Conservation (phyloP, 768 basidiomycete genomes). For the Trametes cingulata region DNA sequence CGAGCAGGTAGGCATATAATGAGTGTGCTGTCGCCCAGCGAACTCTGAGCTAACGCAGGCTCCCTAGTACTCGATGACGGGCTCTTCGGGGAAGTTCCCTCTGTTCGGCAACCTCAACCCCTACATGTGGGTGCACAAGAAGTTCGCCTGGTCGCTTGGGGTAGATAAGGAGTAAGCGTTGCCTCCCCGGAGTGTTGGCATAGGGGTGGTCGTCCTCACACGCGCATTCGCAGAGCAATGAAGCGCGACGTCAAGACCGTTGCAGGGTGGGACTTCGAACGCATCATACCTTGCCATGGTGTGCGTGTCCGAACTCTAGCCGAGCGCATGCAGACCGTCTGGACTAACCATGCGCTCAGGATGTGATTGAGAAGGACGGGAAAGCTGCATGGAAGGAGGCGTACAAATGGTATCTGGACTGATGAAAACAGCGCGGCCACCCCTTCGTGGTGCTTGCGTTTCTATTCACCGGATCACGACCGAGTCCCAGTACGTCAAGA, state of each 20-base stretch:
- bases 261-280: constrained; percentile 69
- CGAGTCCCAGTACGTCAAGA: no score
- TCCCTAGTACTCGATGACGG: constrained; percentile 40
- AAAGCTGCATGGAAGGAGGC: constrained; percentile 42
- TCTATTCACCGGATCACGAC: no score
- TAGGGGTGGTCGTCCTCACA: neutral
- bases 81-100: constrained; percentile 29
- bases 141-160: constrained; percentile 28
- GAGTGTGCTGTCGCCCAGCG: neutral
- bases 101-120: constrained; percentile 28
- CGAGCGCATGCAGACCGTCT: neutral
- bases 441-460: no score
- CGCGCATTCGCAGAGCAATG: constrained; percentile 45
- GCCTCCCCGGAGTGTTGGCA: no score
- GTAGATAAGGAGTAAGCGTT: constrained; percentile 28
- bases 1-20: constrained; percentile 56
- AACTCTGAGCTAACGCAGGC: neutral
- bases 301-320: constrained; percentile 33
- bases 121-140: constrained; percentile 29
- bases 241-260: constrained; percentile 63
- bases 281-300: constrained; percentile 75
- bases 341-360: constrained; percentile 26
- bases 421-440: neutral
- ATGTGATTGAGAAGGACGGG: constrained; percentile 51
- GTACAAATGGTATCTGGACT: constrained; percentile 30